Conservation (phyloP, 1,139 yeast genomes). For the Magnusiomyces fungicola region DNA sequence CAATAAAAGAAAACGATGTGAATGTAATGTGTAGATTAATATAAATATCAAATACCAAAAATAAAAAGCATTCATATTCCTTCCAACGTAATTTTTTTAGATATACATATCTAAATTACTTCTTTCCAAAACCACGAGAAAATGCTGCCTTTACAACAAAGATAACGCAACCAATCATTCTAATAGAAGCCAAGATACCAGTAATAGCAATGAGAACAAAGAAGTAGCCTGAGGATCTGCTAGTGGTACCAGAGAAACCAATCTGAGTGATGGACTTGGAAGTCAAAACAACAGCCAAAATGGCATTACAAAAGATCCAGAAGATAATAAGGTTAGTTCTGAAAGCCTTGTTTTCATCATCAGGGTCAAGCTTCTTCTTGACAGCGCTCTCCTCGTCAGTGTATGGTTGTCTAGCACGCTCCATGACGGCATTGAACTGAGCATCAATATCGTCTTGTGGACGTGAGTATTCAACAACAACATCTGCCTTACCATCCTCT, state of each 20-base stretch:
- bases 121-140: slow-evolving; percentile 17
- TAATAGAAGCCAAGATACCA: slow-evolving; percentile 67
- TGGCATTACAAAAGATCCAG: slow-evolving; percentile 73
- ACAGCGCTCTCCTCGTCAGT: slow-evolving; percentile 29
- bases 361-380: slow-evolving; percentile 31
- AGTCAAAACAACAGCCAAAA: slow-evolving; percentile 59
- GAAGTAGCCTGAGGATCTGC: slow-evolving; percentile 50
- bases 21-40: too few species aligned
- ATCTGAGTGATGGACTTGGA: slow-evolving; percentile 27
- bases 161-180: slow-evolving; percentile 59
- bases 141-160: slow-evolving; percentile 44
- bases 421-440: slow-evolving; percentile 38
- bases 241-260: slow-evolving; percentile 32
- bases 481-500: slow-evolving; percentile 59
- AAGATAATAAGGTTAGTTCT: slow-evolving; percentile 73
- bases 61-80: too few species aligned
- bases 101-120: background rate
- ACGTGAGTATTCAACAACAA: slow-evolving; percentile 62
- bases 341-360: slow-evolving; percentile 60
- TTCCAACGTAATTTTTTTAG: too few species aligned
- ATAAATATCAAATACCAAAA: too few species aligned
- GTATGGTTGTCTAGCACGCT: slow-evolving; percentile 39
- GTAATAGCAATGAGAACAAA: slow-evolving; percentile 74
- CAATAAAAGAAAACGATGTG: too few species aligned
- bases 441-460: slow-evolving; percentile 62